These are phyloP conservation scores for Polysphondylium violaceum DNA, from an alignment of 78 protist species.

Conservation along the genomic window DNA sequence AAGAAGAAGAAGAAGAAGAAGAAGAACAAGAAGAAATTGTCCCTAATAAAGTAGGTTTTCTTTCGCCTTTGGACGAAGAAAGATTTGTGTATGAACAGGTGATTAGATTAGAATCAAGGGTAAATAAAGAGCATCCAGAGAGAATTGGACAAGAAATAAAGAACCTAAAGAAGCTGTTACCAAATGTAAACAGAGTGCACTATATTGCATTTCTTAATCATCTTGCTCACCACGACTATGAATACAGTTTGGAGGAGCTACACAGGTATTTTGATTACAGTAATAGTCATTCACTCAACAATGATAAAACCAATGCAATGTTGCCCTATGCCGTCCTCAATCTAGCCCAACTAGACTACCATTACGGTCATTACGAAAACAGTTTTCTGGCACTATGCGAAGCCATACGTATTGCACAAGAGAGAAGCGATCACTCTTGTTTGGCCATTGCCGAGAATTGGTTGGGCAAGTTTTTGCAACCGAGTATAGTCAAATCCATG, in stretches of 20 bases:
- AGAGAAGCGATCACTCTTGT: conserved; percentile 50
- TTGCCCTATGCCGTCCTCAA: conserved; percentile 68
- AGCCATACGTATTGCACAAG: conserved; percentile 66
- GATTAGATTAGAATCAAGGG: conserved; percentile 3
- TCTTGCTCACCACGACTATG: conserved; percentile 39
- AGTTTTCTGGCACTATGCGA: conserved; percentile 43
- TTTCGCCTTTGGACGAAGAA: conserved; percentile 70
- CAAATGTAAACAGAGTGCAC: conserved; percentile 24
- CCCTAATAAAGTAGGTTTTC: conserved; percentile 11
- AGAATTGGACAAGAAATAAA: conserved; percentile 4
- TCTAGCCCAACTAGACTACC: conserved; percentile 39
- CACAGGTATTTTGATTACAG: conserved; percentile 74
- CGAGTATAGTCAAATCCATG: neutral
- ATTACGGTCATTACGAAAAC: conserved; percentile 66
- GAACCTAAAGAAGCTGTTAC: conserved; percentile 13
- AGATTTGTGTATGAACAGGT: conserved; percentile 43
- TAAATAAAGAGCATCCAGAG: conserved; percentile 39
- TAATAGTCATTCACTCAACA: neutral
- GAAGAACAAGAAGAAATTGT: neutral
- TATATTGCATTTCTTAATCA: neutral
- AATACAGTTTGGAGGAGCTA: conserved; percentile 41
- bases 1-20: neutral
- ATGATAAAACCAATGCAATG: conserved; percentile 13
- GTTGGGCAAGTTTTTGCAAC: conserved; percentile 4
- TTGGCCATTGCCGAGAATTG: conserved; percentile 44